These are phyloP conservation scores for Pseudotsuga menziesii DNA, from an alignment of 75 land plant genomes.

Conservation along the genomic window DNA sequence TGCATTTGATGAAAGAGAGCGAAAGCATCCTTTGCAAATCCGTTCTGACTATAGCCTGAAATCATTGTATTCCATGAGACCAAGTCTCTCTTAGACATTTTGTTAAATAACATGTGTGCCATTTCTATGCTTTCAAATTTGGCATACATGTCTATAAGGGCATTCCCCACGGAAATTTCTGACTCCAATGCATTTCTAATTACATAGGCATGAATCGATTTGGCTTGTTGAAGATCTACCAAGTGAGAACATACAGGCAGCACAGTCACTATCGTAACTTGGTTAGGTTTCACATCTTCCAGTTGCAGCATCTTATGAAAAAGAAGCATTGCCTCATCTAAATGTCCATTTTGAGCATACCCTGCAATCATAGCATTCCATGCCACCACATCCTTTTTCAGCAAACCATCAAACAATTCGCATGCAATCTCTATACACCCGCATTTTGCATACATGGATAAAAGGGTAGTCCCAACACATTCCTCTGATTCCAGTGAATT, in stretches of 20 bases:
- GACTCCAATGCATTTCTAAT: conserved; percentile 4
- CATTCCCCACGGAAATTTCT: conserved; percentile 20
- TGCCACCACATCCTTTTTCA: conserved; percentile 47
- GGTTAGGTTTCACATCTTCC: conserved; percentile 37
- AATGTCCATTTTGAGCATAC: conserved; percentile 34
- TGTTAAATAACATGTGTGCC: conserved; percentile 21
- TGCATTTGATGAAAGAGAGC: conserved; percentile 34
- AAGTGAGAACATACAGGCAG: conserved; percentile 18
- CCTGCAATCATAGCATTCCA: conserved; percentile 71
- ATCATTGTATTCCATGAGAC: conserved; percentile 35
- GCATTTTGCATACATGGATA: conserved; percentile 39
- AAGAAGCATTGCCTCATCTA: conserved; percentile 28
- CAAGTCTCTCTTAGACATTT: conserved; percentile 20
- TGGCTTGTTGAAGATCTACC: conserved; percentile 12
- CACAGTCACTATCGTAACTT: conserved; percentile 51
- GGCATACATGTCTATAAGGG: conserved; percentile 32
- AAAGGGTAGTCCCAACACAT: conserved; percentile 38
- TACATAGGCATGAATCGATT: conserved; percentile 20
- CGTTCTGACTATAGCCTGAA: conserved; percentile 28
- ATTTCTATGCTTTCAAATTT: conserved; percentile 25
- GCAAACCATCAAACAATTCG: conserved; percentile 37
- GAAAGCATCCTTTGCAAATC: conserved; percentile 27
- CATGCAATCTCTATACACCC: conserved; percentile 31
- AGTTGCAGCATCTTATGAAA: conserved; percentile 34
- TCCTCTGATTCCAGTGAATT: conserved; percentile 36